These are phyloP conservation scores for Spiraea crenata DNA, from an alignment of 331 rosid species.

Conservation along the genomic window DNA sequence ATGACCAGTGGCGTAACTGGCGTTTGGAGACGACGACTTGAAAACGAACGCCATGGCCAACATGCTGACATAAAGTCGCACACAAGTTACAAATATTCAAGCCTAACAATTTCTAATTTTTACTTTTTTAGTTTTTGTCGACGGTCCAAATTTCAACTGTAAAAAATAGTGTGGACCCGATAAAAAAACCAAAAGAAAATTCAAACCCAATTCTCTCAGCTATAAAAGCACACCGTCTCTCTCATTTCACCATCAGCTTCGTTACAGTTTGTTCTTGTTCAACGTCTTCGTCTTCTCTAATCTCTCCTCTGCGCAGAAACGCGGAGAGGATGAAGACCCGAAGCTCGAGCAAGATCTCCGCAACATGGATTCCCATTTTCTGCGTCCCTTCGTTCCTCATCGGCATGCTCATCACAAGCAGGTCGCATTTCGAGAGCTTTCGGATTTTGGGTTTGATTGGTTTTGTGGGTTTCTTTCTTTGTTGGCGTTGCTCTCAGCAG, in stretches of 20 bases:
- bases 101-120: constrained; percentile 6
- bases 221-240: constrained; percentile 1
- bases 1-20: constrained; percentile 14
- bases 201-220: constrained; percentile 6
- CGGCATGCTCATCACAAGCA: constrained; percentile 78
- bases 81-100: background rate
- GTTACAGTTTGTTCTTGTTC: background rate
- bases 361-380: constrained; percentile 82
- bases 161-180: background rate
- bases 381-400: constrained; percentile 65
- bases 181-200: background rate
- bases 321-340: constrained; percentile 56
- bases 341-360: constrained; percentile 53
- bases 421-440: constrained; percentile 33
- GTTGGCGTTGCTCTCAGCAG: background rate
- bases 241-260: background rate
- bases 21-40: background rate
- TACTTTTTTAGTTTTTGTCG: too few relatives aligned
- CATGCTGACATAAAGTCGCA: background rate
- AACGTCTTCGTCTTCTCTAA: background rate
- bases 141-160: background rate
- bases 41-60: background rate
- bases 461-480: background rate
- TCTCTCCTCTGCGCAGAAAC: background rate
- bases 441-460: background rate